Percentiles rank a stretch among this genome's conserved stretches.
Conservation (phyloP, 768 basidiomycete genomes). For the Lentinula raphanica region DNA sequence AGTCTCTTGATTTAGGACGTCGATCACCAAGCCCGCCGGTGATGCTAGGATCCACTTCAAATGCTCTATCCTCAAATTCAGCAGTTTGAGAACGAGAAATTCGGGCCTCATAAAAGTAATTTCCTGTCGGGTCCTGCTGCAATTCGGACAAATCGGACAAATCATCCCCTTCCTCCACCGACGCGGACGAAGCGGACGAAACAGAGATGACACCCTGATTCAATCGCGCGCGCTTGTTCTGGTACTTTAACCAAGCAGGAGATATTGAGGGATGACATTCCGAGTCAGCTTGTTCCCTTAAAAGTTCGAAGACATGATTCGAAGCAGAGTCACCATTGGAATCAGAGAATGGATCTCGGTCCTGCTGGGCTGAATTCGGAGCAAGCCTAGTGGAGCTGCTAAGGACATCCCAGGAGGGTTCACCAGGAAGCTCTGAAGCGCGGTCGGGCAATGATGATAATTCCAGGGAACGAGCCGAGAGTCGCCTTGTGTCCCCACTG, state of each 20-base stretch:
- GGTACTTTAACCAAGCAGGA: conserved; percentile 74
- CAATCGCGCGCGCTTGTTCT: conserved; percentile 61
- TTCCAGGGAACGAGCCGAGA: neutral
- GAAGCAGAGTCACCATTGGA: conserved; percentile 24
- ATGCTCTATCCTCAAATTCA: conserved; percentile 44
- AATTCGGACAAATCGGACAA: no score
- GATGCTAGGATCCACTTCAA: conserved; percentile 25
- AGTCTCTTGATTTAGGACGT: conserved; percentile 63
- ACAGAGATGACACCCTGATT: conserved; percentile 54
- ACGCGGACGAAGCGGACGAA: conserved; percentile 46
- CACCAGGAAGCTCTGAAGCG: conserved; percentile 11
- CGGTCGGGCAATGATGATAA: neutral
- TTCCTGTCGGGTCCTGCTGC: conserved; percentile 59
- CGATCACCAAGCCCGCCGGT: conserved; percentile 31
- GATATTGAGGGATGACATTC: conserved; percentile 37
- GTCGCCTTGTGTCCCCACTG: conserved; percentile 47
- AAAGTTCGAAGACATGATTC: conserved; percentile 48
- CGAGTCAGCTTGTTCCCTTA: conserved; percentile 48
- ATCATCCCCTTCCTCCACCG: conserved; percentile 43
- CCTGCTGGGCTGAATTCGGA: conserved; percentile 1
- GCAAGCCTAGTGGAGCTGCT: conserved; percentile 6
- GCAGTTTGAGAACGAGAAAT: conserved; percentile 43
- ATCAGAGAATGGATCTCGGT: conserved; percentile 24
- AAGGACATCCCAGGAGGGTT: conserved; percentile 15
- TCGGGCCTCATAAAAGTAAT: conserved; percentile 65